A percentile compares a stretch with the other conserved stretches of the same genome.
phyloP scores from a whole-genome alignment of 352 stramenopile genomes.

The Pythium monospermum region DNA sequence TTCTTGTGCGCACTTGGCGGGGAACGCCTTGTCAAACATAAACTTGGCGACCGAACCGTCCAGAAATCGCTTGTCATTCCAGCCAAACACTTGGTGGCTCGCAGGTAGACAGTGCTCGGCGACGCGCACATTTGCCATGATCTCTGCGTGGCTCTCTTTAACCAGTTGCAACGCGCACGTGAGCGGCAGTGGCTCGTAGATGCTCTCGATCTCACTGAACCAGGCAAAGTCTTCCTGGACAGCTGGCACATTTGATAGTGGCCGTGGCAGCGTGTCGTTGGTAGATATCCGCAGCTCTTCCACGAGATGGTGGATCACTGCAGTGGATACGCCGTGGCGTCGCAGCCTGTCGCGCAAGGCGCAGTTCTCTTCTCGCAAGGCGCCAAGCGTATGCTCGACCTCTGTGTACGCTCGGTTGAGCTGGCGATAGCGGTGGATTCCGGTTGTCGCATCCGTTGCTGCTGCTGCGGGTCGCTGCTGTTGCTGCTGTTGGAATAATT shows the following conservation, averaged over 20 bases:
- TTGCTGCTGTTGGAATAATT: background rate
- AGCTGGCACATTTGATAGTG: background rate
- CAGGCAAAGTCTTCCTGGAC: background rate
- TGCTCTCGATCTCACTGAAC: slow-evolving; percentile 2
- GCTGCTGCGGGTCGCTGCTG: too few species aligned
- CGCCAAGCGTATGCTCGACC: slow-evolving; percentile 1
- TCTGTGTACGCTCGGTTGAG: slow-evolving; percentile 10
- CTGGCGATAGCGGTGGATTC: slow-evolving; percentile 8
- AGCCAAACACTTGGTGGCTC: slow-evolving; percentile 29
- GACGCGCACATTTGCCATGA: slow-evolving; percentile 9
- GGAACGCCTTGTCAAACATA: slow-evolving; percentile 35
- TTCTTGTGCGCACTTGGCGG: slow-evolving; percentile 12
- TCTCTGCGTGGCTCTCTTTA: slow-evolving; percentile 5
- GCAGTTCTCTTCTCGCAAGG: slow-evolving; percentile 13
- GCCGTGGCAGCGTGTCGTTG: background rate
- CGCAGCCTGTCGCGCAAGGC: slow-evolving; percentile 12
- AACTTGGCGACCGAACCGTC: slow-evolving; percentile 33
- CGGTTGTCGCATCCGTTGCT: background rate
- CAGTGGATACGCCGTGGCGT: slow-evolving; percentile 1
- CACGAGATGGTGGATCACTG: background rate
- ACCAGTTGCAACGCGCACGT: background rate
- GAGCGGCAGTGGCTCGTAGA: background rate
- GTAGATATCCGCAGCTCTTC: background rate
- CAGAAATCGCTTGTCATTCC: slow-evolving; percentile 29
- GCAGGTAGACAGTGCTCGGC: slow-evolving; percentile 5